Evolutionary conservation across 345 rosid genomes (phyloP).

Genomic region (Syzygium aromaticum): DNA sequence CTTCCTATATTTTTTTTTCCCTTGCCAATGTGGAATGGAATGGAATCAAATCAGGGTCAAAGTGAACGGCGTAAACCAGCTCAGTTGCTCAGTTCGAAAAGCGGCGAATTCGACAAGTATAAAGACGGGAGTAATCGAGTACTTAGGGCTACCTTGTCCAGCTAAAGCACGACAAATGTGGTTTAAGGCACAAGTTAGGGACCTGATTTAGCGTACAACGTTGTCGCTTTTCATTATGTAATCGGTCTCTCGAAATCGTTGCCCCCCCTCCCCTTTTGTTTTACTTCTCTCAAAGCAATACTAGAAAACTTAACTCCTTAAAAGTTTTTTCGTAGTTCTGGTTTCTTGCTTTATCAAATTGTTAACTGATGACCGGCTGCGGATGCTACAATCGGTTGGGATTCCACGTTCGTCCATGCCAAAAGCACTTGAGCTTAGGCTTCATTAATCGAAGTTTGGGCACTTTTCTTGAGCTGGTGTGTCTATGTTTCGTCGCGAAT

Average conservation of each 20-base stretch:
- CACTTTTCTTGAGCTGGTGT: no score
- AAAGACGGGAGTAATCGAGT: neutral
- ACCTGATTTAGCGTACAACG: neutral
- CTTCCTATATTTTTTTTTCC: neutral
- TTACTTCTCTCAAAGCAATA: neutral
- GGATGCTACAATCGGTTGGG: neutral
- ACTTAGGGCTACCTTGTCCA: neutral
- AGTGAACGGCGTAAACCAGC: neutral
- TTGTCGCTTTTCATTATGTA: neutral
- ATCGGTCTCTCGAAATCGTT: neutral
- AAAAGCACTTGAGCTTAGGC: no score
- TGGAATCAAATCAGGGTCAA: neutral
- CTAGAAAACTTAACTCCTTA: neutral
- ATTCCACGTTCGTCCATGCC: no score
- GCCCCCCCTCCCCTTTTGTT: neutral
- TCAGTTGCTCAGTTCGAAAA: neutral
- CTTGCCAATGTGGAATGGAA: neutral
- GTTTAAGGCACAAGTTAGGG: constrained; percentile 8
- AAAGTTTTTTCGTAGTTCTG: neutral
- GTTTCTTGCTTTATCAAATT: neutral
- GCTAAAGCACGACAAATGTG: constrained; percentile 5
- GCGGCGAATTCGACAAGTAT: neutral
- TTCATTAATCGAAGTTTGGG: no score
- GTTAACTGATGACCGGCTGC: neutral
- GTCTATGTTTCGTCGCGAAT: no score